These are phyloP conservation scores for Psilocybe cyanescens DNA, from an alignment of 768 basidiomycete genomes.

Conservation along the genomic window DNA sequence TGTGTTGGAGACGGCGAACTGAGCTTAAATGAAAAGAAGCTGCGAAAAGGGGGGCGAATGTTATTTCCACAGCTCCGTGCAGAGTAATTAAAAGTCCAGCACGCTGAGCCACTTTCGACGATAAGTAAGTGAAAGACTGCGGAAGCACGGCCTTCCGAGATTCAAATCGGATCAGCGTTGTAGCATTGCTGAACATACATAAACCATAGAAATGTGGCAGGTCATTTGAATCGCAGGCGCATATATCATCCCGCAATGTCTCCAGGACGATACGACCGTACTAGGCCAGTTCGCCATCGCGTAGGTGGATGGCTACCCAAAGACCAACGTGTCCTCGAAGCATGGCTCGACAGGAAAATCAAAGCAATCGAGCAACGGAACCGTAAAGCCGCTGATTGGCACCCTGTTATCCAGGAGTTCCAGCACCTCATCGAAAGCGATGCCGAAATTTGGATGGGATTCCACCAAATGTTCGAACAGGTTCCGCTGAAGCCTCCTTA, in stretches of 20 bases:
- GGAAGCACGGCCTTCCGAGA: too few relatives aligned
- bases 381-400: neutral
- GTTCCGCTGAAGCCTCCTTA: conserved; percentile 9
- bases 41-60: too few relatives aligned
- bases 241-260: neutral
- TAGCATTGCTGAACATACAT: too few relatives aligned
- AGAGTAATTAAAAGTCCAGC: too few relatives aligned
- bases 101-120: too few relatives aligned
- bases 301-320: conserved; percentile 11
- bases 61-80: too few relatives aligned
- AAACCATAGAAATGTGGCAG: too few relatives aligned
- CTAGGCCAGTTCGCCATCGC: conserved; percentile 3
- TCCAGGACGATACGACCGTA: neutral
- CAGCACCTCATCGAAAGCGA: conserved; percentile 9
- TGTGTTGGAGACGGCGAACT: too few relatives aligned
- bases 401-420: conserved; percentile 10
- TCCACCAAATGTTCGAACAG: conserved; percentile 13
- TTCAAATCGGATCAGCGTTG: too few relatives aligned
- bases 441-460: conserved; percentile 7
- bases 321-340: conserved; percentile 8
- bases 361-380: neutral
- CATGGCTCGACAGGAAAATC: conserved; percentile 9
- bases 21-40: too few relatives aligned
- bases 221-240: too few relatives aligned
- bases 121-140: too few relatives aligned